Evolutionary conservation across 2,329 filamentous ascomycete species (phyloP), one percentile per base, ranked within the genome.

Genomic region (Lasiodiplodia sp.): DNA sequence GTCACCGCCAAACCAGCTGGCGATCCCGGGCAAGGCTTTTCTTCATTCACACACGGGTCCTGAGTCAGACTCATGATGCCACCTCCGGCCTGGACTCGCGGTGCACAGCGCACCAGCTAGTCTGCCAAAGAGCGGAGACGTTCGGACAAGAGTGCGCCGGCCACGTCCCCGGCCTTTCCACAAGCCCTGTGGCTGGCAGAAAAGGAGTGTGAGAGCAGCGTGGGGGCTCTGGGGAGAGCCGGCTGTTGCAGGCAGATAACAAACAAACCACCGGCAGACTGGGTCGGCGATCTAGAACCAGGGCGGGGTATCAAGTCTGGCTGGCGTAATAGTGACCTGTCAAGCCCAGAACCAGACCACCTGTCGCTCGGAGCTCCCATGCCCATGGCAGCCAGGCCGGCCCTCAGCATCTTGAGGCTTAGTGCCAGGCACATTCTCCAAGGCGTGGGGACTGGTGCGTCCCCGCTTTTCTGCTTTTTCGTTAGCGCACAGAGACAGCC

Each of bases 401-500:
- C 38, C 47, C 38, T 64, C 60, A 38, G 44, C 60, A 34, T 52
- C 44, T 64, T 64, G 47, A 47, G 47, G 60, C 60, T 64, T 64
- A 64, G 60, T 64, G 60, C 60, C 60, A 64, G 60, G 60, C 60
- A 64, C 60, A 64, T 47, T 64, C 60, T 52, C 47, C 60, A 52
- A 38, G 51, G 28, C 60, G 60, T 64, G 60, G 60, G 60, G 60
- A 64, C 60, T 23, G 7, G 10, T 5, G 21, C 4, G 65, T 52
- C 65, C 65, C 65, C 65, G 65, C 65, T 67, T 67, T 67, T 67
- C 65, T 58, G 65, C 65, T 67, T 66, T 66, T 66, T 57, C 52
- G 64, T 57, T 66, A 66, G 65, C 65, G 53, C 44, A 58, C 53
- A 31, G 55, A 14, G 40, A 44, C 47, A 67, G 65, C 60, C 60